Conservation (phyloP, 495 filamentous ascomycete species). For the Podospora didyma region DNA sequence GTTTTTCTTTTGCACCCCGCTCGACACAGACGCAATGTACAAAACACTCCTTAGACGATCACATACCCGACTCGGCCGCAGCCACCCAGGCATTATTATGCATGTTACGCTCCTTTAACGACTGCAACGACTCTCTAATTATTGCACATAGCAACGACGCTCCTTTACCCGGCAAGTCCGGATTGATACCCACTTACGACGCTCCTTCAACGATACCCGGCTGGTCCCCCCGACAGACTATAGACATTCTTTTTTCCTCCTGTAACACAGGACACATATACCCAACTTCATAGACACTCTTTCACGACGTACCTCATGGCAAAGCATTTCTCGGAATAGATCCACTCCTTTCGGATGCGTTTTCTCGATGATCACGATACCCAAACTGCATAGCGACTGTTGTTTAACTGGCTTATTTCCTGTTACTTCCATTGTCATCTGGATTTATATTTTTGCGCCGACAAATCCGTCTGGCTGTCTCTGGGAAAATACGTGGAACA, state of each 20-base stretch:
- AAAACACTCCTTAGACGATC: slow-evolving; percentile 43
- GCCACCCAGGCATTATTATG: slow-evolving; percentile 29
- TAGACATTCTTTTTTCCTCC: slow-evolving; percentile 45
- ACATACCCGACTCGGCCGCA: slow-evolving; percentile 26
- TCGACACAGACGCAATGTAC: slow-evolving; percentile 48
- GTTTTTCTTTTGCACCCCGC: slow-evolving; percentile 14
- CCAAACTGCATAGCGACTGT: slow-evolving; percentile 53
- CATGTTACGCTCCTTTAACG: slow-evolving; percentile 32
- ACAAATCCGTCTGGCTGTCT: neutral
- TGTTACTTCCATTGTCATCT: slow-evolving; percentile 5
- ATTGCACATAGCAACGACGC: slow-evolving; percentile 25
- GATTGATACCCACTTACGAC: slow-evolving; percentile 41
- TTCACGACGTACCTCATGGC: slow-evolving; percentile 19
- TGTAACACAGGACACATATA: slow-evolving; percentile 18
- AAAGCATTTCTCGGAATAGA: slow-evolving; percentile 28
- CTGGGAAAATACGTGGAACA: neutral
- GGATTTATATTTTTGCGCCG: neutral
- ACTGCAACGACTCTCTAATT: slow-evolving; percentile 36
- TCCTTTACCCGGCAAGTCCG: slow-evolving; percentile 38
- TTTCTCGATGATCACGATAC: slow-evolving; percentile 35
- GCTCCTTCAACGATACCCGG: slow-evolving; percentile 34
- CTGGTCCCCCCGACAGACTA: slow-evolving; percentile 34
- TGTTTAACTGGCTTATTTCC: slow-evolving; percentile 25
- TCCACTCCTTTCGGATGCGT: slow-evolving; percentile 30
- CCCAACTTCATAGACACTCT: slow-evolving; percentile 35